Percentiles rank a stretch among this genome's conserved stretches.
These are phyloP conservation scores for Piloderma croceum DNA, from an alignment of 768 basidiomycete genomes.

Conservation along the genomic window DNA sequence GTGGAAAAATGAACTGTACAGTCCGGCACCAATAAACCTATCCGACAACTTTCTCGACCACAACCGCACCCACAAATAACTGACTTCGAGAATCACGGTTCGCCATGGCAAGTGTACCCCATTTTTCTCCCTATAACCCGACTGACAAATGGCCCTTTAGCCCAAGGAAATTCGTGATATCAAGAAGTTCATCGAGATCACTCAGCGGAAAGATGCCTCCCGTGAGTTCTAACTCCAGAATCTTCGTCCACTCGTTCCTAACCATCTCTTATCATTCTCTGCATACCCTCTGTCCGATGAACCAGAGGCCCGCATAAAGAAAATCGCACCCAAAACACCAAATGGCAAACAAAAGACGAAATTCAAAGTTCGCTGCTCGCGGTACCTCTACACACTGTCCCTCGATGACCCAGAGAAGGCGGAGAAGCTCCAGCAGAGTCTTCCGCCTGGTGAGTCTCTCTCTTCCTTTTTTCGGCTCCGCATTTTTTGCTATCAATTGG, in stretches of 20 bases:
- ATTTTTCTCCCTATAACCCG: too few relatives aligned
- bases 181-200: slow-evolving; percentile 97
- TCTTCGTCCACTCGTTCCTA: background rate
- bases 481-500: background rate
- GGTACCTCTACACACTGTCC: slow-evolving; percentile 95
- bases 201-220: slow-evolving; percentile 93
- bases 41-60: too few relatives aligned
- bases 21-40: too few relatives aligned
- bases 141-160: too few relatives aligned
- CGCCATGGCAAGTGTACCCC: too few relatives aligned
- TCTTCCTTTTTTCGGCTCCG: background rate
- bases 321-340: slow-evolving; percentile 63
- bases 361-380: slow-evolving; percentile 97
- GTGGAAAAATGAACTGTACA: too few relatives aligned
- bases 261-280: slow-evolving; percentile 1
- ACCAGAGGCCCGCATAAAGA: slow-evolving; percentile 96
- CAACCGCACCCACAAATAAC: too few relatives aligned
- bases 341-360: slow-evolving; percentile 82
- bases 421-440: slow-evolving; percentile 90
- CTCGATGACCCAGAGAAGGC: slow-evolving; percentile 97
- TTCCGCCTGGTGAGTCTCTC: slow-evolving; percentile 79
- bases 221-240: slow-evolving; percentile 51
- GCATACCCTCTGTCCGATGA: slow-evolving; percentile 1
- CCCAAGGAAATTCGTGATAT: slow-evolving; percentile 98
- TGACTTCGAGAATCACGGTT: too few relatives aligned